Evolutionary conservation across 2,329 filamentous ascomycete genomes (phyloP).

Genomic region (Penicillium oxalicum): DNA sequence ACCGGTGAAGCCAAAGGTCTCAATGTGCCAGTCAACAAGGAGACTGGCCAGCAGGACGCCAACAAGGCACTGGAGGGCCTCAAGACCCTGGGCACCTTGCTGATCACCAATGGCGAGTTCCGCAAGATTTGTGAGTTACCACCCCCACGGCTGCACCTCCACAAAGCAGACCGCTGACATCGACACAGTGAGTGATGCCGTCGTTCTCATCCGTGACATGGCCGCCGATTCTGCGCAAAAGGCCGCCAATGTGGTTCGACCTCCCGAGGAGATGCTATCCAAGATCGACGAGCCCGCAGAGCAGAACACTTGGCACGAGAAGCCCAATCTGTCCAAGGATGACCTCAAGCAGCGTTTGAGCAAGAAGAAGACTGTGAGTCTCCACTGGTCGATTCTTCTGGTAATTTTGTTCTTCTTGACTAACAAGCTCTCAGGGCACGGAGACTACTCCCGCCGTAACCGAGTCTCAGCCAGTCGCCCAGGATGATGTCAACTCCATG

Average conservation of each 20-base stretch:
- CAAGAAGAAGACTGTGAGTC: constrained; percentile 46
- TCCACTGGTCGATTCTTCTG: constrained; percentile 6
- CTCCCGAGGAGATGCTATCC: constrained; percentile 66
- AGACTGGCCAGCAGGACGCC: constrained; percentile 72
- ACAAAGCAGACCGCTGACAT: neutral
- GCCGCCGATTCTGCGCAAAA: constrained; percentile 82
- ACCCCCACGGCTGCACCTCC: no score
- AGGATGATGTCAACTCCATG: constrained; percentile 43
- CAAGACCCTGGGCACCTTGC: constrained; percentile 76
- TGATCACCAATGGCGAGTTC: constrained; percentile 96
- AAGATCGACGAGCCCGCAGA: constrained; percentile 79
- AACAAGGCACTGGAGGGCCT: constrained; percentile 78
- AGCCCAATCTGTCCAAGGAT: constrained; percentile 67
- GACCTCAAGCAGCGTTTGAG: constrained; percentile 60
- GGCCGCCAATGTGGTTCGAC: constrained; percentile 68
- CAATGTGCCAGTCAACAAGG: constrained; percentile 65
- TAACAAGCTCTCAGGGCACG: no score
- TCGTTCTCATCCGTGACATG: constrained; percentile 78
- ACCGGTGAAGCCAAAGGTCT: constrained; percentile 57
- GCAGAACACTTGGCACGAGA: constrained; percentile 91
- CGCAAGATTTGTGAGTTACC: constrained; percentile 68
- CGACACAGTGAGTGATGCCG: constrained; percentile 65
- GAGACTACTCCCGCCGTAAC: constrained; percentile 13
- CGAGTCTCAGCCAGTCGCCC: constrained; percentile 41
- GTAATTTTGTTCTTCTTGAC: no score